A percentile compares a stretch with the other conserved stretches of the same genome.
phyloP scores from a whole-genome alignment of 2,329 filamentous ascomycete species.

The Cladosporium sp. region DNA sequence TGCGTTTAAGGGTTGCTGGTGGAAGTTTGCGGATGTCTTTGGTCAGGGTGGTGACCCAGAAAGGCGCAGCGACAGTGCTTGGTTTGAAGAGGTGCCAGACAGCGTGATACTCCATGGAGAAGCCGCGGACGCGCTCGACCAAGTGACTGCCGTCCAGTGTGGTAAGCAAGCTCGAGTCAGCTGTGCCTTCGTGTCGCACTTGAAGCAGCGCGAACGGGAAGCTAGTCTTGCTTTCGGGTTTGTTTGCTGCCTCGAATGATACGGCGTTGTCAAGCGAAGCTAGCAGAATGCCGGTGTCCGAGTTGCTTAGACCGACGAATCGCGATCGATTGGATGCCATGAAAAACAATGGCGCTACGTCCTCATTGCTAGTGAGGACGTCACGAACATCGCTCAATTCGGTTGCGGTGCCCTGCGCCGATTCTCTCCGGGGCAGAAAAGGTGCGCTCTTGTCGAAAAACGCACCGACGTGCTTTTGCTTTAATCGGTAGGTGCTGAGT shows the following conservation, averaged over 20 bases:
- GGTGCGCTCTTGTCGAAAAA: conserved; percentile 31
- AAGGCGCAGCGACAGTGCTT: conserved; percentile 39
- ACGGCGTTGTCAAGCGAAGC: conserved; percentile 45
- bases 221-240: conserved; percentile 13
- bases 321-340: conserved; percentile 42
- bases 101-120: conserved; percentile 49
- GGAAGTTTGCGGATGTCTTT: conserved; percentile 50
- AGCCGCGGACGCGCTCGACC: conserved; percentile 48
- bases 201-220: conserved; percentile 50
- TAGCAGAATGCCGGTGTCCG: conserved; percentile 37
- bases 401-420: conserved; percentile 2
- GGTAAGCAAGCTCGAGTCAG: conserved; percentile 34
- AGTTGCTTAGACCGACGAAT: conserved; percentile 44
- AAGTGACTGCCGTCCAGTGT: conserved; percentile 43
- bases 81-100: conserved; percentile 44
- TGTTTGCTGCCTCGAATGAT: conserved; percentile 28
- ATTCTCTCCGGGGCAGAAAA: conserved; percentile 16
- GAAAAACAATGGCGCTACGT: conserved; percentile 43
- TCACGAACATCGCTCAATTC: conserved; percentile 25
- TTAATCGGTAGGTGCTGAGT: conserved; percentile 30
- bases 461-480: conserved; percentile 36
- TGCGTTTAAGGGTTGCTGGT: conserved; percentile 27
- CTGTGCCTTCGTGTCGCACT: conserved; percentile 43
- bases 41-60: conserved; percentile 43
- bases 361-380: conserved; percentile 40